Evolutionary conservation across 2,329 filamentous ascomycete species (phyloP).

Genomic region (Colletotrichum australisinense): DNA sequence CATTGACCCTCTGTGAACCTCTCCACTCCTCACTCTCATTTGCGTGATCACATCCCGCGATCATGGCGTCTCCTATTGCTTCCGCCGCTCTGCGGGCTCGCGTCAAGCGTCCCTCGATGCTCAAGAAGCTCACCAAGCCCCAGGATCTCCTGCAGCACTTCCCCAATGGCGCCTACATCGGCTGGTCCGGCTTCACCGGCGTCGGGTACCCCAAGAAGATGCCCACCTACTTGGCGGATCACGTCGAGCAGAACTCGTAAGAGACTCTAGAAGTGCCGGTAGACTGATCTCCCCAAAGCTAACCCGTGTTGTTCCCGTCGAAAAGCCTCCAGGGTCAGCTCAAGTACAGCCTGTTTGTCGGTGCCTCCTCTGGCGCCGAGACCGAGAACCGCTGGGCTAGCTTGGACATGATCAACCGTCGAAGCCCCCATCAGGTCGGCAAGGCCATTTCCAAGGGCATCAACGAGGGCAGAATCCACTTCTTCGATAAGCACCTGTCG

Average conservation of each 20-base stretch:
- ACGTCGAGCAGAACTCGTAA: constrained; percentile 82
- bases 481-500: constrained; percentile 93
- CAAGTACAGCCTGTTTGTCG: constrained; percentile 89
- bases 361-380: constrained; percentile 88
- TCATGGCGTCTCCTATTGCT: constrained; percentile 65
- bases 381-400: constrained; percentile 93
- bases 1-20: constrained; percentile 10
- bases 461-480: constrained; percentile 88
- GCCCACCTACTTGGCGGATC: constrained; percentile 84
- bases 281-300: not conserved
- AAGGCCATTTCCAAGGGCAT: constrained; percentile 92
- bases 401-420: constrained; percentile 89
- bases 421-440: constrained; percentile 88
- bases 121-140: constrained; percentile 82
- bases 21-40: not conserved
- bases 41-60: not conserved
- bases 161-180: constrained; percentile 86
- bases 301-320: not conserved
- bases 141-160: constrained; percentile 86
- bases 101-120: constrained; percentile 79
- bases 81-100: constrained; percentile 82
- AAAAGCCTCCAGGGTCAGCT: constrained; percentile 81
- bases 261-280: not conserved
- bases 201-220: constrained; percentile 92
- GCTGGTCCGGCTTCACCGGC: constrained; percentile 92